Conservation (phyloP, 805 yeast genomes). For the Tetrapisispora namnaoensis region DNA sequence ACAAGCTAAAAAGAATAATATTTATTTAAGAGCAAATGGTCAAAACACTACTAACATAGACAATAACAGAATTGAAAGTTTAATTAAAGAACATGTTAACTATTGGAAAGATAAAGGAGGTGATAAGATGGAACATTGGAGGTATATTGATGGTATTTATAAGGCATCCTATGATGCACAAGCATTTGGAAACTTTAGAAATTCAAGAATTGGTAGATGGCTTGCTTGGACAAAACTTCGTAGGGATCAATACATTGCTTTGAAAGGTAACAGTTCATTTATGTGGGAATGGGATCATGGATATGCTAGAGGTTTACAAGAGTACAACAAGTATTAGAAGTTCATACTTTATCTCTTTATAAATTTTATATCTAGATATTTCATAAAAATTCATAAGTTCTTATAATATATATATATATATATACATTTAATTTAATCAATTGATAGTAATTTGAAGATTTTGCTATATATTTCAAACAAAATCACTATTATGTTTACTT, state of each 20-base stretch:
- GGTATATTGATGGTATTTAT: constrained; percentile 69
- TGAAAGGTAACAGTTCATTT: constrained; percentile 46
- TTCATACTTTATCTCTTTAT: neutral
- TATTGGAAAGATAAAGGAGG: constrained; percentile 62
- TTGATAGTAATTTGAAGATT: no score
- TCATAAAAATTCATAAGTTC: neutral
- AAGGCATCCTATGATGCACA: constrained; percentile 66
- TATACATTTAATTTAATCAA: no score
- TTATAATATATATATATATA: neutral
- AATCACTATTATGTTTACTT: no score
- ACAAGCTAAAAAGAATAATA: constrained; percentile 56
- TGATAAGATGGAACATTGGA: constrained; percentile 66
- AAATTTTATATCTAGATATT: neutral
- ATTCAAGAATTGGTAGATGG: constrained; percentile 64
- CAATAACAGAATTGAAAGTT: constrained; percentile 26
- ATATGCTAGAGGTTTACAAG: constrained; percentile 47
- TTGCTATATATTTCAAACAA: no score
- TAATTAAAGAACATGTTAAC: constrained; percentile 37
- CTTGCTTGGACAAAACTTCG: constrained; percentile 62
- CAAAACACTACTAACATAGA: constrained; percentile 13
- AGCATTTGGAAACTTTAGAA: constrained; percentile 59
- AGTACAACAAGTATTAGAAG: constrained; percentile 2
- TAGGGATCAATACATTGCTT: constrained; percentile 45
- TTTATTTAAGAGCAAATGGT: constrained; percentile 29
- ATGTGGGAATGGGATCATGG: constrained; percentile 92